phyloP scores from a whole-genome alignment of 768 basidiomycete genomes.

The Cystofilobasidium capitatum region DNA sequence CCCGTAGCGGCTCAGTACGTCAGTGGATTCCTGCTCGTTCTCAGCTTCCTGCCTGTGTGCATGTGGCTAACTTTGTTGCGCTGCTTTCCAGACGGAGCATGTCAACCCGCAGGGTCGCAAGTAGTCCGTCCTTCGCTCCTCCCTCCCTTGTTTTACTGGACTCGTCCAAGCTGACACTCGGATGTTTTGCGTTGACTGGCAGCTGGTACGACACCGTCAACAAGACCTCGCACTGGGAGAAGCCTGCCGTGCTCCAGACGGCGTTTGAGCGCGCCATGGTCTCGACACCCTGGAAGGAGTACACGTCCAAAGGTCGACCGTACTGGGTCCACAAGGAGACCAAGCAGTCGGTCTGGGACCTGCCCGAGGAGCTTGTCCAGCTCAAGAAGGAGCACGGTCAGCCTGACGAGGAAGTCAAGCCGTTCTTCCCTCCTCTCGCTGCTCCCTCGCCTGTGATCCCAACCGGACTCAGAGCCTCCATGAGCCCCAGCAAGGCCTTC shows the following conservation, averaged over 20 bases:
- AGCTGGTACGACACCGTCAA: slow-evolving; percentile 47
- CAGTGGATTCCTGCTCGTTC: background rate
- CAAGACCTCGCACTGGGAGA: slow-evolving; percentile 93
- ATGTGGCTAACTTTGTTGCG: background rate
- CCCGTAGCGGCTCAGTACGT: background rate
- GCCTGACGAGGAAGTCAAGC: slow-evolving; percentile 32
- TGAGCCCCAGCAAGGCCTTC: background rate
- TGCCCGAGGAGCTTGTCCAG: slow-evolving; percentile 81
- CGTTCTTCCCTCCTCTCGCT: background rate
- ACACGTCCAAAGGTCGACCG: slow-evolving; percentile 80
- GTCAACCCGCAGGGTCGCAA: slow-evolving; percentile 56
- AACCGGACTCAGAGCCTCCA: background rate
- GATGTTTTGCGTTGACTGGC: background rate
- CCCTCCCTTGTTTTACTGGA: background rate
- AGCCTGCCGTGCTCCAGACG: slow-evolving; percentile 87
- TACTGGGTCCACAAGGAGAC: slow-evolving; percentile 83
- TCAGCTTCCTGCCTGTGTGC: background rate
- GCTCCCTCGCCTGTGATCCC: background rate
- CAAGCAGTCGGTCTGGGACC: slow-evolving; percentile 88
- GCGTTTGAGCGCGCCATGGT: slow-evolving; percentile 71
- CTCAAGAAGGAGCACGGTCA: slow-evolving; percentile 55
- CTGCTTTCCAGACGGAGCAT: slow-evolving; percentile 1
- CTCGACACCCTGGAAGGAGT: slow-evolving; percentile 92
- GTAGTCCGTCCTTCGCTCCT: slow-evolving; percentile 16
- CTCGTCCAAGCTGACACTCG: background rate